Percentiles rank a stretch among this genome's conserved stretches.
These are phyloP conservation scores for Sarcocystis neurona DNA, from an alignment of 169 alveolate genomes.

Conservation along the genomic window DNA sequence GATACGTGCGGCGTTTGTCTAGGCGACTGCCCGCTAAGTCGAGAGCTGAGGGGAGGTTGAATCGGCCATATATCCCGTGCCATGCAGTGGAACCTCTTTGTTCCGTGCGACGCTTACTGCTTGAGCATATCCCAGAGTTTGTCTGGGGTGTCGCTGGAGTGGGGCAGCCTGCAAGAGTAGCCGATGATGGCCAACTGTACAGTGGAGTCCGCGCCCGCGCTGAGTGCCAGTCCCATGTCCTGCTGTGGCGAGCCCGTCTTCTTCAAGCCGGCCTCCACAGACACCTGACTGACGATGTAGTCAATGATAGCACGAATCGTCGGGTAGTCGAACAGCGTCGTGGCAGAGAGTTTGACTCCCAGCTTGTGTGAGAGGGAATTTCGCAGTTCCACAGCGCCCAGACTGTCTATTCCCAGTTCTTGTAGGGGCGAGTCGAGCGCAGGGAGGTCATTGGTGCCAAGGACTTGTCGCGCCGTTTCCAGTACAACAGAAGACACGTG, in stretches of 20 bases:
- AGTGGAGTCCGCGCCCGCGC: not conserved
- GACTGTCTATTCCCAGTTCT: slow-evolving; percentile 77
- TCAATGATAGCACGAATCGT: slow-evolving; percentile 68
- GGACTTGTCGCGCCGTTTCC: slow-evolving; percentile 51
- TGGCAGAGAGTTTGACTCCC: slow-evolving; percentile 76
- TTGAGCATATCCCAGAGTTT: slow-evolving; percentile 67
- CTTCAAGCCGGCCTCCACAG: slow-evolving; percentile 23
- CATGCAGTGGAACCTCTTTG: no score
- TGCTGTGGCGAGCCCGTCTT: not conserved
- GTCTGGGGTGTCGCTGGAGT: slow-evolving; percentile 57
- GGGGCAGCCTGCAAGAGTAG: slow-evolving; percentile 70
- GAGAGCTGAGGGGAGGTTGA: not conserved
- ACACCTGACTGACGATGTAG: slow-evolving; percentile 55
- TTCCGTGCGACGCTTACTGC: not conserved
- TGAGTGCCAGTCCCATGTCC: not conserved
- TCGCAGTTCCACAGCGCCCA: slow-evolving; percentile 79
- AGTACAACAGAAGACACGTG: slow-evolving; percentile 43
- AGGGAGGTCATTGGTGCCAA: slow-evolving; percentile 51
- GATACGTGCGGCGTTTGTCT: no score
- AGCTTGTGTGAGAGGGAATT: slow-evolving; percentile 68
- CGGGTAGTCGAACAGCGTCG: slow-evolving; percentile 74
- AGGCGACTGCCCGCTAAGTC: not conserved
- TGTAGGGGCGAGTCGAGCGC: slow-evolving; percentile 65
- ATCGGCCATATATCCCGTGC: no score
- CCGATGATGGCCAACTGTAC: slow-evolving; percentile 68